phyloP scores from a whole-genome alignment of 1,284 basidiomycete genomes.

The Fomitopsis pinicola region DNA sequence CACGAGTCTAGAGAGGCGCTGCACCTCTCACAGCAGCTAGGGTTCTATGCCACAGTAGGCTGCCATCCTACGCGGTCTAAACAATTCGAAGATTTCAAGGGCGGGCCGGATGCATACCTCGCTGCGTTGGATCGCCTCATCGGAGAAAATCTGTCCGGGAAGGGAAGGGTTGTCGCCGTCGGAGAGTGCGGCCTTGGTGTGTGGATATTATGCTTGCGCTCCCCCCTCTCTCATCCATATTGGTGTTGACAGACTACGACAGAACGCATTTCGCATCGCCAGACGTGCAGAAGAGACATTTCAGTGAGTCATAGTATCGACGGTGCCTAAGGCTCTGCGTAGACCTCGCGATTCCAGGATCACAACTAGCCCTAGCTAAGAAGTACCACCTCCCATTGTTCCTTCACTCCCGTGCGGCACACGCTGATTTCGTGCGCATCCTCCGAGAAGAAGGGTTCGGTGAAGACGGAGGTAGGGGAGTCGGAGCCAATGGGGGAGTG shows the following conservation, averaged over 20 bases:
- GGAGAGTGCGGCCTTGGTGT: conserved; percentile 86
- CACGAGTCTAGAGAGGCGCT: conserved; percentile 64
- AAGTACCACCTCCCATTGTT: conserved; percentile 78
- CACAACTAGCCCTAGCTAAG: conserved; percentile 69
- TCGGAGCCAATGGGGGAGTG: conserved; percentile 67
- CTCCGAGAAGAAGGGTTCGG: conserved; percentile 63
- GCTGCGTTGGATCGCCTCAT: conserved; percentile 57
- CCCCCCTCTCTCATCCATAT: neutral
- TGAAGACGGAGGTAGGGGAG: conserved; percentile 47
- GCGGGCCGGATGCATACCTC: conserved; percentile 66
- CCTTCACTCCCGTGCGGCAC: conserved; percentile 79
- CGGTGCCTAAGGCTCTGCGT: neutral
- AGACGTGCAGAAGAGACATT: conserved; percentile 65
- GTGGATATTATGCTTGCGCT: conserved; percentile 6
- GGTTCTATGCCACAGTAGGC: conserved; percentile 75
- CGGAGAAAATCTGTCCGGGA: conserved; percentile 45
- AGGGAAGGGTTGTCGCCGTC: conserved; percentile 66
- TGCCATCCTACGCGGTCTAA: conserved; percentile 84
- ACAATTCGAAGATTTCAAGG: conserved; percentile 65
- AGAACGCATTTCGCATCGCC: conserved; percentile 67
- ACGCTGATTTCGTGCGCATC: conserved; percentile 69
- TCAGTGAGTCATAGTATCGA: conserved; percentile 41
- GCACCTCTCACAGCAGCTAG: conserved; percentile 54
- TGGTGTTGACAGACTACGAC: conserved; percentile 67
- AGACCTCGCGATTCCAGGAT: conserved; percentile 27